Percentiles rank a stretch among this genome's conserved stretches.
Evolutionary conservation across 2,329 filamentous ascomycete genomes (phyloP).

Genomic region (Ceratocystis variospora): DNA sequence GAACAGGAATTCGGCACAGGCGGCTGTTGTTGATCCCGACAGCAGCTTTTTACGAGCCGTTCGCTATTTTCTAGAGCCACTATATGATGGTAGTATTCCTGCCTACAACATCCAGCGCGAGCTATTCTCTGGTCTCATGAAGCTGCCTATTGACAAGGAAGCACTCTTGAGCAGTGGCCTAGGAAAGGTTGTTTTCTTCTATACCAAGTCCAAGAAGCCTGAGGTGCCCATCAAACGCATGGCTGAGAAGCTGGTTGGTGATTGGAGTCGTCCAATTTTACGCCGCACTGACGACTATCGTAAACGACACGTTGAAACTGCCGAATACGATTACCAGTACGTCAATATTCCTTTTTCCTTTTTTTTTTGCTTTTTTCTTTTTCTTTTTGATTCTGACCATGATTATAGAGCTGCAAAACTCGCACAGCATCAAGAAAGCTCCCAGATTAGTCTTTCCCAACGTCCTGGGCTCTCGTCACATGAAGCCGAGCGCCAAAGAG

Average conservation of each 20-base stretch:
- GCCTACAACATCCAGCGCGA: slow-evolving; percentile 97
- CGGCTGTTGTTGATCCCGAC: slow-evolving; percentile 81
- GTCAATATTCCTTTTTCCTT: slow-evolving; percentile 23
- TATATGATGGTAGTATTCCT: slow-evolving; percentile 84
- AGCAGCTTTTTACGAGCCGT: slow-evolving; percentile 90
- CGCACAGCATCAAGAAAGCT: slow-evolving; percentile 36
- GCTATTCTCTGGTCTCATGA: slow-evolving; percentile 66
- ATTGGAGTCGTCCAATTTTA: slow-evolving; percentile 91
- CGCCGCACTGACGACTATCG: slow-evolving; percentile 91
- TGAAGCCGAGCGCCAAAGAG: slow-evolving; percentile 43
- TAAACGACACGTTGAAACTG: slow-evolving; percentile 56
- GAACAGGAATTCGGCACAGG: slow-evolving; percentile 75
- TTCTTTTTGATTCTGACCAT: neutral
- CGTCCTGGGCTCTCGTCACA: slow-evolving; percentile 32
- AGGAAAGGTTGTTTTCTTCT: slow-evolving; percentile 92
- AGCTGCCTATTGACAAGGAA: slow-evolving; percentile 82
- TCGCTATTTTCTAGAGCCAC: slow-evolving; percentile 91
- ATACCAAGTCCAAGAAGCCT: slow-evolving; percentile 85
- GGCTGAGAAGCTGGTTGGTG: slow-evolving; percentile 79
- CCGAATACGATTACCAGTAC: slow-evolving; percentile 50
- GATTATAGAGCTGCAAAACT: slow-evolving; percentile 37
- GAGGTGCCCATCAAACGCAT: slow-evolving; percentile 83
- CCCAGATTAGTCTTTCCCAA: slow-evolving; percentile 38
- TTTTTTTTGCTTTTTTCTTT: slow-evolving; percentile 5
- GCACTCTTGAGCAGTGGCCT: slow-evolving; percentile 80